A percentile compares a stretch with the other conserved stretches of the same genome.
phyloP scores from a whole-genome alignment of 441 rosid genomes.

The Iberis amara region DNA sequence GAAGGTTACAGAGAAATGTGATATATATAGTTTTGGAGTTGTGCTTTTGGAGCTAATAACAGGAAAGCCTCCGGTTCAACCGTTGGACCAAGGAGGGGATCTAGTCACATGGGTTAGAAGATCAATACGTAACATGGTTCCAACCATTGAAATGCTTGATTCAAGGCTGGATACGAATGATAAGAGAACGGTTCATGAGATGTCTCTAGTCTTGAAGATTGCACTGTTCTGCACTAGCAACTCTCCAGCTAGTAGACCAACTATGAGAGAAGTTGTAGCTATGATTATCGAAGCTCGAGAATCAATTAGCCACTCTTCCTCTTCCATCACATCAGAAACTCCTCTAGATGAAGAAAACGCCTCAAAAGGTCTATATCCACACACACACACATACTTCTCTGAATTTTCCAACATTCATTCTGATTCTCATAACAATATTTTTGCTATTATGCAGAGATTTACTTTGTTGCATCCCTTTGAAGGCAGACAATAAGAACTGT shows the following conservation, averaged over 20 bases:
- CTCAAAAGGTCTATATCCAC: conserved; percentile 27
- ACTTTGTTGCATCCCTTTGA: conserved; percentile 29
- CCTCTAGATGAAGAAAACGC: conserved; percentile 31
- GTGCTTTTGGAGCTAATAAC: conserved; percentile 51
- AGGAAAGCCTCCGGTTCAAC: conserved; percentile 54
- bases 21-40: conserved; percentile 57
- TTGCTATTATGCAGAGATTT: conserved; percentile 24
- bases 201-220: conserved; percentile 47
- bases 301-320: conserved; percentile 25
- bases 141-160: conserved; percentile 40
- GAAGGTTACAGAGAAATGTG: conserved; percentile 61
- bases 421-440: conserved; percentile 16
- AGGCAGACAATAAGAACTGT: conserved; percentile 3
- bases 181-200: conserved; percentile 37
- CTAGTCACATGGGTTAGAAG: conserved; percentile 47
- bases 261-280: conserved; percentile 53
- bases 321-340: conserved; percentile 42
- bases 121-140: conserved; percentile 38
- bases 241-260: conserved; percentile 47
- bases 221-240: conserved; percentile 53
- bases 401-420: neutral
- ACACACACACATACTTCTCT: neutral
- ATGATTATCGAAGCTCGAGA: conserved; percentile 50
- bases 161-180: conserved; percentile 34
- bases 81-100: conserved; percentile 55